Evolutionary conservation across 345 rosid genomes (phyloP), one percentile per base, ranked within the genome.

Genomic region (Hypericum perforatum): DNA sequence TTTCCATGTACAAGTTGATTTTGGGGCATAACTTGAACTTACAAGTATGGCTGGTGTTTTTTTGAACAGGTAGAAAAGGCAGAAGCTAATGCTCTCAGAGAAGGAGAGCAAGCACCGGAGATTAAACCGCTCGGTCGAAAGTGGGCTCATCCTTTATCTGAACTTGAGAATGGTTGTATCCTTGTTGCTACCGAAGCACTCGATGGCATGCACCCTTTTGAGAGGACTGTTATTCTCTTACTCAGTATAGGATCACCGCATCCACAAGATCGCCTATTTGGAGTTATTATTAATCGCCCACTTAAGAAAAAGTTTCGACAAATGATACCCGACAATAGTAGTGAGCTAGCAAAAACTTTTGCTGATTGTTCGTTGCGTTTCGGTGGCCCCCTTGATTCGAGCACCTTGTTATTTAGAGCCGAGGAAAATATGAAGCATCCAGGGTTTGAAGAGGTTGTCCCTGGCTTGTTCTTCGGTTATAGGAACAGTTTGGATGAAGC

Each of bases 171-270:
- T 6, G 98, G 96, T 15, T 87, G 88, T 13, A 90, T 91, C 71
- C 90, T 91, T 56, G 88, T 91, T 54, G 98, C 98, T 16, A 91
- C 96, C 4, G 90, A 85, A 79, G 87, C 85, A 76, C 88, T 91
- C 36, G 96, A 91, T 11, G 92, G 95, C 44, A 76, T 85, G 37
- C 75, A 75, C 44, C 74, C 92, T 16, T 91, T 91, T 50, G 94
- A 85, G 32, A 82, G 96, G 54, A 79, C 90, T 0, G 98, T 91
- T 9, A 88, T 91, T 74, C 96, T 91, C 48, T 95, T 91, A 59
- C 80, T 91, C 32, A 82, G 84, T 71, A 74, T 90, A 11, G 98
- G 96, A 58, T 76, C 90, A 22, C 73, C 79, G 39, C 83, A 82
- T 66, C 89, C 95, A 11, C 96, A 75, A 65, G 96, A 85, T 59